These are phyloP conservation scores for Venturiaceae sp. DNA, from an alignment of 2,329 filamentous ascomycete species.

Conservation along the genomic window DNA sequence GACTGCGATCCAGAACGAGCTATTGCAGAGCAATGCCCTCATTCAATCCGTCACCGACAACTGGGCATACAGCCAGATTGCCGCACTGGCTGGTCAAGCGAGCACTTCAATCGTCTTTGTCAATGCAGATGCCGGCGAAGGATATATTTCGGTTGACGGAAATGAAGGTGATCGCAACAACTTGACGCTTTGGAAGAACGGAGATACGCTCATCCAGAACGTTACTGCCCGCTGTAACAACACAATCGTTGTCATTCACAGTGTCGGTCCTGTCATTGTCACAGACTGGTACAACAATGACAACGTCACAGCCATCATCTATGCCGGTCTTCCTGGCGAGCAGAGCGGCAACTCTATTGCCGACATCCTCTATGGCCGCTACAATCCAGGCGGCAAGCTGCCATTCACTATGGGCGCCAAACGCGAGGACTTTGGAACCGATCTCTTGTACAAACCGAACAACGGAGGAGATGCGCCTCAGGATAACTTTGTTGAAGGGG, in stretches of 20 bases:
- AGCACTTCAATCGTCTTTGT: slow-evolving; percentile 82
- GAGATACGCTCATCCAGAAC: slow-evolving; percentile 61
- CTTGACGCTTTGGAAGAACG: slow-evolving; percentile 62
- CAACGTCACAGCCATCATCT: slow-evolving; percentile 66
- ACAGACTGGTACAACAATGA: slow-evolving; percentile 72
- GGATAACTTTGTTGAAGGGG: slow-evolving; percentile 63
- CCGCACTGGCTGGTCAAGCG: slow-evolving; percentile 29
- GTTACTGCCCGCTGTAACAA: slow-evolving; percentile 58
- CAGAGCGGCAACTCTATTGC: slow-evolving; percentile 76
- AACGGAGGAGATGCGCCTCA: slow-evolving; percentile 59
- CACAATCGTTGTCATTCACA: slow-evolving; percentile 72
- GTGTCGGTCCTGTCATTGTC: slow-evolving; percentile 72
- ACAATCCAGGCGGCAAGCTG: slow-evolving; percentile 73
- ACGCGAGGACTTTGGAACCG: slow-evolving; percentile 62
- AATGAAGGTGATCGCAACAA: slow-evolving; percentile 73
- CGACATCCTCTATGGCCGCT: slow-evolving; percentile 69
- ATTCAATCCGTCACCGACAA: slow-evolving; percentile 52
- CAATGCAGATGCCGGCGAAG: slow-evolving; percentile 78
- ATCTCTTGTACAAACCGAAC: slow-evolving; percentile 60
- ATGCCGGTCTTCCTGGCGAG: slow-evolving; percentile 77
- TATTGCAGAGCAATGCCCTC: slow-evolving; percentile 48
- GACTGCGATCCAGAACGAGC: slow-evolving; percentile 49
- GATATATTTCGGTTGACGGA: slow-evolving; percentile 52
- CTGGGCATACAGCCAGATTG: slow-evolving; percentile 55
- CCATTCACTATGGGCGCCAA: slow-evolving; percentile 78